Evolutionary conservation across 495 filamentous ascomycete species (phyloP), one percentile per base, ranked within the genome.

Genomic region (Hypoxylon fragiforme): DNA sequence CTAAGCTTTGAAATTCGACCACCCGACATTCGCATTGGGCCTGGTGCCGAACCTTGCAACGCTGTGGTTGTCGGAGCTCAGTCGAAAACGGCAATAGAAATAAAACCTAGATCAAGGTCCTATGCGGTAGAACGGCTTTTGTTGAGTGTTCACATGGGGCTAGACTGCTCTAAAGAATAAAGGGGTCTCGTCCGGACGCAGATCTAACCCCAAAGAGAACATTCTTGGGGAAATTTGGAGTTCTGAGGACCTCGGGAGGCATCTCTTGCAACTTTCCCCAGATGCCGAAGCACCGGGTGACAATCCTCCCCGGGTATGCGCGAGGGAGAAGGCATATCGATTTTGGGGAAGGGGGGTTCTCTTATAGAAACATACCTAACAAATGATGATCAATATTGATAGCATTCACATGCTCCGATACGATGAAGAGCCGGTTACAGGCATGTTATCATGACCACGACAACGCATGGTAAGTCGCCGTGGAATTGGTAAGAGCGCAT

Each of bases 251-350:
- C n/a, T n/a, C n/a, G n/a, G n/a, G 47, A 60, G 50, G 38, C 3
- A 6, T 7, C 31, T 13, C n/a, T 26, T 60, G 40, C 44, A 46
- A 48, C 34, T 51, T 52, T 43, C 58, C 52, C 58, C 58, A 62
- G 58, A 62, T 61, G 57, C 57, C 57, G 57, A 56, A 61, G 57
- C 51, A 61, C 52, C 52, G 58, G 58, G 46, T 48, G 44, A 51
- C 48, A 31, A 49, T 43, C 45, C 15, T 50, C 52, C 44, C 47
- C 58, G 58, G 57, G 42, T 56, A 62, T 56, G 52, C 48, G 51
- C 42, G 34, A 59, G 42, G 37, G 26, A 43, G 58, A 47, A 45
- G 45, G 51, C 58, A 7, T 56, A 43, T 52, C 58, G 58, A 56
- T 62, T 62, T n/a, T n/a, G n/a, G n/a, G n/a, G n/a, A n/a, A n/a